Conservation (phyloP, 768 basidiomycete genomes). For the Calocybe gangraenosa region DNA sequence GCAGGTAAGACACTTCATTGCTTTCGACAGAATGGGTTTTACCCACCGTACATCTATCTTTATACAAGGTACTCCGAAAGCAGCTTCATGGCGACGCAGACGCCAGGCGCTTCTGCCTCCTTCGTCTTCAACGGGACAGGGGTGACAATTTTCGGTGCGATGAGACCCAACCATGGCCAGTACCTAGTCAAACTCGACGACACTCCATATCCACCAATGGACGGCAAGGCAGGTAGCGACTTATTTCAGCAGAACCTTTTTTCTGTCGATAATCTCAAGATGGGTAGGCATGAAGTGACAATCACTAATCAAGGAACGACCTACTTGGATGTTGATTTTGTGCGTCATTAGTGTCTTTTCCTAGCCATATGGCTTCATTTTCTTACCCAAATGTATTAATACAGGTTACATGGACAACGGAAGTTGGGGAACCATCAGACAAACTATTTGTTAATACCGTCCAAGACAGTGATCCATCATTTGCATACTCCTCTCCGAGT, state of each 20-base stretch:
- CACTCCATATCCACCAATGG: constrained; percentile 18
- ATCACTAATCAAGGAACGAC: constrained; percentile 25
- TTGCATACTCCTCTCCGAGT: constrained; percentile 26
- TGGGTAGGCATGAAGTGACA: constrained; percentile 33
- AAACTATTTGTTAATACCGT: constrained; percentile 21
- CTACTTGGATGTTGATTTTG: constrained; percentile 46
- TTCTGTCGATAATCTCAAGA: constrained; percentile 24
- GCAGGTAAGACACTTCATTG: constrained; percentile 5
- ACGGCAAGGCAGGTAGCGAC: constrained; percentile 33
- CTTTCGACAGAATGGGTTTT: too few species aligned
- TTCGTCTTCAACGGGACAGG: constrained; percentile 48
- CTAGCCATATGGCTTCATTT: constrained; percentile 22
- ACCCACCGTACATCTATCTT: too few species aligned
- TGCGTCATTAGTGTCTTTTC: constrained; percentile 20
- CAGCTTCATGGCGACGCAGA: constrained; percentile 36
- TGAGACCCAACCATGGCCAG: constrained; percentile 41
- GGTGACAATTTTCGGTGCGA: constrained; percentile 47
- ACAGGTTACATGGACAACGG: constrained; percentile 31
- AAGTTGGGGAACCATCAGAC: constrained; percentile 23
- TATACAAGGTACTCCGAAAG: constrained; percentile 29
- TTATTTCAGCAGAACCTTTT: constrained; percentile 41
- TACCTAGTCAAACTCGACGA: constrained; percentile 41
- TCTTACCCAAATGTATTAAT: constrained; percentile 19
- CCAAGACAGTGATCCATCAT: constrained; percentile 33
- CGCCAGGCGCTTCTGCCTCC: constrained; percentile 24